Base-by-base conservation (phyloP, 495 filamentous ascomycete genomes). In the Aspergillus mulundensis region DNA sequence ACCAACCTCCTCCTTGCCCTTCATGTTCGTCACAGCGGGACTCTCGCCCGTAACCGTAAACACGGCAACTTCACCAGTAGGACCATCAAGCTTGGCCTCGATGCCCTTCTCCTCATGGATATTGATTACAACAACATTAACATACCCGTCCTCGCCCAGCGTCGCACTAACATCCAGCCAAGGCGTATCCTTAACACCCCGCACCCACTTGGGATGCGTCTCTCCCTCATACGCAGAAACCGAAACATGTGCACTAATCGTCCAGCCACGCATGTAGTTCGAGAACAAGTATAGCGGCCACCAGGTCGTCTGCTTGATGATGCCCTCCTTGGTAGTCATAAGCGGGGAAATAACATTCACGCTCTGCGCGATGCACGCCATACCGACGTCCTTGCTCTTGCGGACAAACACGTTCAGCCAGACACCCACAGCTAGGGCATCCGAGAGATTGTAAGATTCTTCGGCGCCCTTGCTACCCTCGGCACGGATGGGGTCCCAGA, bases 391-490 rank as follows among this genome's bases (percentile, higher is more conserved):
- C 53, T 74, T 75, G 62, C 82, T 82, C 75, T 92, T 87, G 15
- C 88, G 81, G n/a, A 92, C 75, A 58, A 92, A 91, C 11, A 87
- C 87, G 62, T 91, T 91, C 20, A 91, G 76, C 80, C 81, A 92
- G 12, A 86, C 81, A 2, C 77, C 81, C 0, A 91, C 88, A 45
- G 87, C 87, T 14, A 90, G 70, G 6, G 87, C 87, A 66, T 92
- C 88, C 1, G 84, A 88, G 15, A 91, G 79, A 0, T 86, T 90
- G 68, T 92, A 91, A 62, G 66, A 69, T 64, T 89, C 84, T 66
- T 88, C 86, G 0, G 82, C 86, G 18, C 86, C 86, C 49, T 76
- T 68, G 57, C 85, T 84, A 39, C 86, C 87, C 4, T 84, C 84
- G 1, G 88, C 87, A 21, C 87, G 81, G 36, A 79, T 73, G 7